Conservation (phyloP, 2,329 filamentous ascomycete species). For the Aspergillus pseudoterreus region DNA sequence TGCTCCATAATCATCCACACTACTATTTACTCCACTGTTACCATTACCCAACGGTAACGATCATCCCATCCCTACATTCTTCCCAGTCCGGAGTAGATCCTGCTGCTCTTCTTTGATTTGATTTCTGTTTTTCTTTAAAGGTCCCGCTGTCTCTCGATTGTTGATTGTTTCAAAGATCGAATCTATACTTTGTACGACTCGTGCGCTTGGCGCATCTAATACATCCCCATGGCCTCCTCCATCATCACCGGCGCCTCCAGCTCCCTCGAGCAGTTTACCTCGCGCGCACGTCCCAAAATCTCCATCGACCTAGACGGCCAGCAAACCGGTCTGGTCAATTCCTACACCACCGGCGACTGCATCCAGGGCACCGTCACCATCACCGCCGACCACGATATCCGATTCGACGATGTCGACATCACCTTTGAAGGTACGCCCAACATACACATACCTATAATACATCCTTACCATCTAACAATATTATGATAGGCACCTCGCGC, state of each 20-base stretch:
- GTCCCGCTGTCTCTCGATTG: too few relatives aligned
- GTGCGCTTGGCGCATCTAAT: conserved; percentile 1
- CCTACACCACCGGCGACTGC: conserved; percentile 56
- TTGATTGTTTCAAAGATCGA: not conserved
- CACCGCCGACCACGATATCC: conserved; percentile 48
- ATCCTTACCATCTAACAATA: not conserved
- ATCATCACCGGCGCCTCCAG: conserved; percentile 24
- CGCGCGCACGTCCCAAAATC: conserved; percentile 28
- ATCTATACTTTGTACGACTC: too few relatives aligned
- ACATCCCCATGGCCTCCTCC: conserved; percentile 19
- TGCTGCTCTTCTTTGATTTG: not conserved
- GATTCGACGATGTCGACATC: conserved; percentile 58
- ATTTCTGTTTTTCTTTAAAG: not conserved
- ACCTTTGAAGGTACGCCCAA: conserved; percentile 49
- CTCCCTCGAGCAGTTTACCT: conserved; percentile 24
- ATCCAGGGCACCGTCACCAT: conserved; percentile 54
- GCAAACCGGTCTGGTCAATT: conserved; percentile 36
- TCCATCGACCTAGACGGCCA: conserved; percentile 29
- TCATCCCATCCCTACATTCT: conserved; percentile 15
- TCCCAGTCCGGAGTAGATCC: not conserved
- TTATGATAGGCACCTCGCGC: conserved; percentile 43
- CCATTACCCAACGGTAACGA: conserved; percentile 17
- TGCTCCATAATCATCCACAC: not conserved
- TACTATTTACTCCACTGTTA: conserved; percentile 8
- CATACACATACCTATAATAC: not conserved